Base-by-base conservation (phyloP, 257 asterid genomes). In the Solanum sejunctum region DNA sequence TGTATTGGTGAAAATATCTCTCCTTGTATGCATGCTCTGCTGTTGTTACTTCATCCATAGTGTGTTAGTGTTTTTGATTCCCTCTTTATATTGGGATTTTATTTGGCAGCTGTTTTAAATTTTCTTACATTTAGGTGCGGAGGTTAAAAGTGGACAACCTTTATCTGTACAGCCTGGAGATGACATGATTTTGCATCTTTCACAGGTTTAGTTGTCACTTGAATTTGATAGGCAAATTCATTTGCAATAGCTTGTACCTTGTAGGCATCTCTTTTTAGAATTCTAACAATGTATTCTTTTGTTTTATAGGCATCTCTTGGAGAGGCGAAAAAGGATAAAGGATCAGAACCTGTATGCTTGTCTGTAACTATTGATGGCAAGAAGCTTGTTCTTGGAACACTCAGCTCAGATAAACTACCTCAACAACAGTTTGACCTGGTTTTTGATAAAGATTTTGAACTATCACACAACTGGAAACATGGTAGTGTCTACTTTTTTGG, bases 391-490 rank as follows among this genome's bases (percentile, higher is more conserved):
- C 85, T 86, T 51, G 86, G 86, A 21, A 86, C 86, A 45, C 88
- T 86, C 32, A 21, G 20, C 45, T 57, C 71, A 15, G 88, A 83
- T 10, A 86, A 86, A 49, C 39, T 86, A 36, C 88, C 84, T 15
- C 88, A 86, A 64, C 88, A 82, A 43, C 85, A 72, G 32, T 28
- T 28, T 28, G 88, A 86, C 83, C 70, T 86, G 70, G 47, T 60
- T 23, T 86, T 86, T 61, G 81, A 86, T 51, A 86, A 13, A 86
- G 84, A 86, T 2, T 82, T 83, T 73, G 86, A 83, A 78, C 64
- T 86, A 52, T 86, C 88, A 32, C 88, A 86, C 86, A 83, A 83
- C 84, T 86, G 84, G 84, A 82, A 82, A 23, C 64, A 47, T 75
- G 88, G 88, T 11, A 86, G 84, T 10, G 84, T 86, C 45, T 83